These are phyloP conservation scores for Ophiostoma triangulosporum DNA, from an alignment of 2,329 filamentous ascomycete genomes.

Conservation along the genomic window DNA sequence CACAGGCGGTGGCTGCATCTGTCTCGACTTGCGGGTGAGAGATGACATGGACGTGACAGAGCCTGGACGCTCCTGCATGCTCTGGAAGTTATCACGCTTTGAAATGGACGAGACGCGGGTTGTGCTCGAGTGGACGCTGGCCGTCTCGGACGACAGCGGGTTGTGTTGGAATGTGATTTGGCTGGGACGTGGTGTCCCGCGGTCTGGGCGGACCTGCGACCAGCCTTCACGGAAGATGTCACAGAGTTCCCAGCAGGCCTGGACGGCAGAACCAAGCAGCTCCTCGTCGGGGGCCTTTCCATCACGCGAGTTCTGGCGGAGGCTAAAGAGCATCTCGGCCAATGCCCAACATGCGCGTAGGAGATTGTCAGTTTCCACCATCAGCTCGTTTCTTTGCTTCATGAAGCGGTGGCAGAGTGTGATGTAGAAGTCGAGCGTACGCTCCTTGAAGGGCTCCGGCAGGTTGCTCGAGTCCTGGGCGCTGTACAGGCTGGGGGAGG, in stretches of 20 bases:
- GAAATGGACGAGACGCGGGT: constrained; percentile 34
- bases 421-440: constrained; percentile 88
- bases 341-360: constrained; percentile 79
- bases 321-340: constrained; percentile 83
- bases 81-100: constrained; percentile 24
- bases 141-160: constrained; percentile 24
- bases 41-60: constrained; percentile 10
- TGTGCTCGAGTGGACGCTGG: constrained; percentile 20
- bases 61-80: constrained; percentile 20
- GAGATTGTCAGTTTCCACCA: constrained; percentile 71
- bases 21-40: constrained; percentile 20
- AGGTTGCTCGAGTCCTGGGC: constrained; percentile 68
- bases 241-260: constrained; percentile 89
- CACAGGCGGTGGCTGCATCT: constrained; percentile 35
- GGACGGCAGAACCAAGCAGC: constrained; percentile 71
- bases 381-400: constrained; percentile 73
- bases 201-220: constrained; percentile 75
- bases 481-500: constrained; percentile 55
- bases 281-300: constrained; percentile 66
- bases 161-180: constrained; percentile 55
- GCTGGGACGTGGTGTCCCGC: constrained; percentile 70
- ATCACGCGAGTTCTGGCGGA: constrained; percentile 70
- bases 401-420: constrained; percentile 90
- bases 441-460: constrained; percentile 75
- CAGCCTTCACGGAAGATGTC: constrained; percentile 88